Conservation (phyloP, 441 rosid species). For the Corymbia calophylla region DNA sequence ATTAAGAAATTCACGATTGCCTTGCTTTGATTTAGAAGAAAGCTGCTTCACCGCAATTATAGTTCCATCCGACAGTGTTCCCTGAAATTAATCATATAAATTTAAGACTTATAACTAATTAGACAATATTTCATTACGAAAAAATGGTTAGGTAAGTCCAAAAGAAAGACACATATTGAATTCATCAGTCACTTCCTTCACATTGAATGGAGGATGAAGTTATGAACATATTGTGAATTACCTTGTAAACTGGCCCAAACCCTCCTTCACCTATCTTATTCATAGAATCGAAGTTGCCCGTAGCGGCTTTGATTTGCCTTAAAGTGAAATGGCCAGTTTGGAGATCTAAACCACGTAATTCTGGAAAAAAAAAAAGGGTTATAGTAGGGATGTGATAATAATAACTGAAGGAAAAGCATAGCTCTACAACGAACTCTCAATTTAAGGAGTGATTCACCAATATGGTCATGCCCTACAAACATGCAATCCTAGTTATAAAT, state of each 20-base stretch:
- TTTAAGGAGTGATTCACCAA: background rate
- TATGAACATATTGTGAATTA: background rate
- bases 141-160: background rate
- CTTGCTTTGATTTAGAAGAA: slow-evolving; percentile 77
- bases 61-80: slow-evolving; percentile 48
- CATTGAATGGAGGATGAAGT: background rate
- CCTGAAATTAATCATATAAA: slow-evolving; percentile 24
- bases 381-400: too few species aligned
- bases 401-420: background rate
- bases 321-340: background rate
- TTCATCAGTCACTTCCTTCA: background rate
- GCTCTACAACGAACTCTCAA: background rate
- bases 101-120: background rate
- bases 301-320: background rate
- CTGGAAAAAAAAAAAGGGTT: background rate
- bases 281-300: background rate
- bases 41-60: slow-evolving; percentile 75
- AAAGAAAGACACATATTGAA: background rate
- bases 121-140: background rate
- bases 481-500: background rate
- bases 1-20: slow-evolving; percentile 70
- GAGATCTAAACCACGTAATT: background rate
- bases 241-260: background rate
- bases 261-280: background rate
- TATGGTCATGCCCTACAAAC: background rate